phyloP scores from a whole-genome alignment of 352 stramenopile genomes.

The Globisporangium carolinianum region DNA sequence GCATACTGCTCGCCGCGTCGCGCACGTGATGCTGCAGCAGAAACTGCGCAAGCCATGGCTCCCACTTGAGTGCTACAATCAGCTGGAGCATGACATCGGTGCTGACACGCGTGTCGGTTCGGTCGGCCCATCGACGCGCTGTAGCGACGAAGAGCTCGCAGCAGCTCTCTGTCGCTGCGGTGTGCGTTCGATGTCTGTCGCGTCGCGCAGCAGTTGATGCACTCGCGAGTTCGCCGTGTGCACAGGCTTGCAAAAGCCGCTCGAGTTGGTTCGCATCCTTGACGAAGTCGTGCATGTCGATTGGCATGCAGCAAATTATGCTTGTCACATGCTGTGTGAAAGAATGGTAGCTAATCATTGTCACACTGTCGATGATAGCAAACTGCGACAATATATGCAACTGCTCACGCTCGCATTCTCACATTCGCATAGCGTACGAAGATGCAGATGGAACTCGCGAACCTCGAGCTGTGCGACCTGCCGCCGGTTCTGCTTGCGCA shows the following conservation, averaged over 20 bases:
- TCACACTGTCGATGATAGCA: too few relatives aligned
- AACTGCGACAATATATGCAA: not conserved
- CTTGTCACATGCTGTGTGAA: too few relatives aligned
- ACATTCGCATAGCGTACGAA: too few relatives aligned
- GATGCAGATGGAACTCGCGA: not conserved
- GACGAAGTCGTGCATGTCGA: too few relatives aligned
- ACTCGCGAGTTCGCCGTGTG: not conserved
- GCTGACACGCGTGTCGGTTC: not conserved
- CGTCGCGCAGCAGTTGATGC: not conserved
- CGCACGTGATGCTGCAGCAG: conserved; percentile 25
- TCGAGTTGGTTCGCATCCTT: not conserved
- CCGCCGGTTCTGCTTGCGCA: conserved; percentile 32
- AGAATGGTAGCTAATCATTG: too few relatives aligned
- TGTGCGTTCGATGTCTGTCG: not conserved
- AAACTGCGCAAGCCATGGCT: conserved; percentile 21
- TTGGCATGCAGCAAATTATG: too few relatives aligned
- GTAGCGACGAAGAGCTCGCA: conserved; percentile 16
- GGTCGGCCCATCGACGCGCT: conserved; percentile 12
- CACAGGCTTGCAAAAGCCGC: not conserved
- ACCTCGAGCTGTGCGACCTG: conserved; percentile 20
- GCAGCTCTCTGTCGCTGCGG: not conserved
- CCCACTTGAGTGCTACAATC: conserved; percentile 18
- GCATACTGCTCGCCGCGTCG: conserved; percentile 21
- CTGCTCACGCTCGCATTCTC: not conserved
- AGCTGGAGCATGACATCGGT: conserved; percentile 16